Conservation (phyloP, 139 green algal genomes). For the Prasinococcaceae sp. region DNA sequence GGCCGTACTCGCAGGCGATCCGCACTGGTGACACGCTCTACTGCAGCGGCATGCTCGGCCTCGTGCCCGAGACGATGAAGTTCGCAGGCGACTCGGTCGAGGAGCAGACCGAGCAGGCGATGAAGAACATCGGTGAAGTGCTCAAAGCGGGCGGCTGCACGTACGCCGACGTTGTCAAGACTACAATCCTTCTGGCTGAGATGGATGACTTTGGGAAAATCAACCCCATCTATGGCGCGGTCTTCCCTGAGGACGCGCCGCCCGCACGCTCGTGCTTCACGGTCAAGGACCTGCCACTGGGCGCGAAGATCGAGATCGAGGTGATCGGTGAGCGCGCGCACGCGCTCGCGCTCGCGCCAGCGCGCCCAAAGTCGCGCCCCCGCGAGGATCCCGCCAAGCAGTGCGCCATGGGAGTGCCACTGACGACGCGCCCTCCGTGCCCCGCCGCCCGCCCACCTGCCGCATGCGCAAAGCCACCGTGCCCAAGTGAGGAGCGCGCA, state of each 20-base stretch:
- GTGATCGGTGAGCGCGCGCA: no score
- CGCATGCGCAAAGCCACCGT: no score
- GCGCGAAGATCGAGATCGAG: constrained; percentile 70
- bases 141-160: constrained; percentile 59
- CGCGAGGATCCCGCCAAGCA: no score
- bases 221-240: constrained; percentile 71
- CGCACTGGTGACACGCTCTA: constrained; percentile 71
- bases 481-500: no score
- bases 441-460: no score
- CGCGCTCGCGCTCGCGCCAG: no score
- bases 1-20: constrained; percentile 81
- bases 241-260: constrained; percentile 64
- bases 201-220: constrained; percentile 86
- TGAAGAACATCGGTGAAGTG: constrained; percentile 87
- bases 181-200: constrained; percentile 79
- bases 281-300: constrained; percentile 70
- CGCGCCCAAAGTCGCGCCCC: no score
- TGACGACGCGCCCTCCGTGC: no score
- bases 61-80: constrained; percentile 75
- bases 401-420: no score
- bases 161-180: constrained; percentile 86
- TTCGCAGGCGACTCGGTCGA: constrained; percentile 57
- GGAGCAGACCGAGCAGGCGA: constrained; percentile 65
- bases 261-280: constrained; percentile 73
- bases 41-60: constrained; percentile 68